Evolutionary conservation across 371 early-diverging fungal genomes (phyloP), one percentile per base, ranked within the genome.

Genomic region (Rhizomucor pusillus): DNA sequence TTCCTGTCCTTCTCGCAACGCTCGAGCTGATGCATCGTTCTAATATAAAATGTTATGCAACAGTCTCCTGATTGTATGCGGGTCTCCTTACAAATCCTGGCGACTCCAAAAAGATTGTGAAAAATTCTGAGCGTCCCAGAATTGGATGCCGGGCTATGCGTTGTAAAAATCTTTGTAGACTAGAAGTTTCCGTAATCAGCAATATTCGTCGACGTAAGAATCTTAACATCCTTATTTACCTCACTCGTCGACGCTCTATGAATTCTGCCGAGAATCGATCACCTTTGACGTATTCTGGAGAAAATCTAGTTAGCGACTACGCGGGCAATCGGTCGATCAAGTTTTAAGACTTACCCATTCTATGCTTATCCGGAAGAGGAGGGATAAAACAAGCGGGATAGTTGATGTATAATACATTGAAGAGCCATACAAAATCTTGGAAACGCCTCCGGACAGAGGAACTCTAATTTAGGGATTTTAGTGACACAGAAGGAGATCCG

Each of bases 341-440:
- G 5, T 24, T 6, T 43, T 14, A 22, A 35, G 36, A 47, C 73
- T 40, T 75, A 91, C 92, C 90, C 77, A 91, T 76, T 45, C 94
- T 85, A 60, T 93, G 91, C 65, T 93, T 95, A 50, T 90, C 94
- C 1, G 98, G 97, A 29, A 95, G 71, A 18, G 98, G 95, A 44
- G 97, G 95, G 0, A 95, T 71, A 25, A 95, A 91, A 41, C 88
- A 88, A 5, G 89, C 89, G 16, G 91, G 88, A 69, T 76, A 90
- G 53, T 90, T 86, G 18, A 77, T 79, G 43, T 68, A 66, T 16
- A 98, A 69, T 25, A 82, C 84, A 47, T 82, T 77, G 58, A 93
- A 85, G 35, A 98, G 78, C 90, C 90, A 91, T 5, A 84, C 89
- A 81, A 98, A 98, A 67, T 98, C 98, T 66, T 91, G 92, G 73